phyloP scores from a whole-genome alignment of 2,329 filamentous ascomycete genomes.

The Xylariaceae sp. region DNA sequence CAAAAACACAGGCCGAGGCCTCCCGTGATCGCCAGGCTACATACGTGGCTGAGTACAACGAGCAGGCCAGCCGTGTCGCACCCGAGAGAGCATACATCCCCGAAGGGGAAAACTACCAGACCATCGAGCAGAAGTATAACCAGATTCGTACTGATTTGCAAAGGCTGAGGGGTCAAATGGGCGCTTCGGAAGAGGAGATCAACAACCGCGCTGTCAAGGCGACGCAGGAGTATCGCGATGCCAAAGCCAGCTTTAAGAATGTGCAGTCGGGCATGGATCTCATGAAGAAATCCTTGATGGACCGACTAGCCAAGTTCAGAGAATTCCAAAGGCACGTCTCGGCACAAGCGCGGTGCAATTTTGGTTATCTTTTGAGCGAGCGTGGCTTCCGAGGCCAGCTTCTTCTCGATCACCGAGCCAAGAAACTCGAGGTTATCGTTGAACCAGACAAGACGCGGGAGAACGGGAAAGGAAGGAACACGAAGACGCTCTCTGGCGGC shows the following conservation, averaged over 20 bases:
- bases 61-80: constrained; percentile 53
- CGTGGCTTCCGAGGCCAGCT: constrained; percentile 84
- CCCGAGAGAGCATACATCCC: constrained; percentile 59
- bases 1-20: constrained; percentile 43
- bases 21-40: constrained; percentile 47
- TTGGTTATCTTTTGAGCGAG: constrained; percentile 84
- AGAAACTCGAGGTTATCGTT: constrained; percentile 74
- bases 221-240: constrained; percentile 39
- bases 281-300: constrained; percentile 59
- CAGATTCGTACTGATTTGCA: constrained; percentile 58
- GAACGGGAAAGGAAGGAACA: constrained; percentile 70
- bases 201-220: constrained; percentile 45
- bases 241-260: constrained; percentile 43
- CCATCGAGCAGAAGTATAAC: constrained; percentile 52
- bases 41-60: constrained; percentile 52
- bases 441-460: constrained; percentile 68
- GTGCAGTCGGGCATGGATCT: constrained; percentile 40
- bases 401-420: constrained; percentile 71
- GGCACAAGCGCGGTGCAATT: constrained; percentile 78
- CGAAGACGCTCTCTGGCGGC: constrained; percentile 89
- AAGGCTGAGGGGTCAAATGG: constrained; percentile 54
- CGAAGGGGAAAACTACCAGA: constrained; percentile 60
- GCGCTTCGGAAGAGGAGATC: constrained; percentile 65
- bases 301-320: constrained; percentile 74
- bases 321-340: constrained; percentile 83